Evolutionary conservation across 2,329 filamentous ascomycete species (phyloP).

Genomic region (Aspergillus terreus): DNA sequence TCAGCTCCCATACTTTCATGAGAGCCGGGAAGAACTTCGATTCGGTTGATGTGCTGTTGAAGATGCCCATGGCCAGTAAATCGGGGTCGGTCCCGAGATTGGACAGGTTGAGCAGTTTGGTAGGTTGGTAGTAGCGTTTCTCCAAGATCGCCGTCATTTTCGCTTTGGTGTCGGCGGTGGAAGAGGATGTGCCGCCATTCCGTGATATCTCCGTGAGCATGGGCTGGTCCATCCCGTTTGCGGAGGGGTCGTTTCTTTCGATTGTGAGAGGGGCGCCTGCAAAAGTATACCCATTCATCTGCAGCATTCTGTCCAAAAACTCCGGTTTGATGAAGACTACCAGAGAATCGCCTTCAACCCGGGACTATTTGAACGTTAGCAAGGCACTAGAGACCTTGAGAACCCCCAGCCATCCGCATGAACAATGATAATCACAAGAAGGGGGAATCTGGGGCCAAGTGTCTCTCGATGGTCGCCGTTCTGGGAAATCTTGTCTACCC

Average conservation of each 20-base stretch:
- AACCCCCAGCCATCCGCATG: slow-evolving; percentile 35
- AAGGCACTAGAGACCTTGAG: slow-evolving; percentile 50
- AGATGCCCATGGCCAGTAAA: slow-evolving; percentile 71
- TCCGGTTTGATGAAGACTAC: slow-evolving; percentile 64
- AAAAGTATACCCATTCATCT: slow-evolving; percentile 66
- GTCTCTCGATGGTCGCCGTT: slow-evolving; percentile 37
- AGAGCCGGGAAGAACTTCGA: slow-evolving; percentile 89
- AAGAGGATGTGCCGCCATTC: slow-evolving; percentile 38
- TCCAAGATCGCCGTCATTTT: slow-evolving; percentile 69
- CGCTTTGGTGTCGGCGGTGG: slow-evolving; percentile 58
- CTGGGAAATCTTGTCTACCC: slow-evolving; percentile 28
- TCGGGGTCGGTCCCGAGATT: slow-evolving; percentile 68
- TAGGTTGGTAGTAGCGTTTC: slow-evolving; percentile 66
- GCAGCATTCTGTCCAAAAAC: slow-evolving; percentile 61
- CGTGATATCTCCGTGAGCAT: slow-evolving; percentile 23
- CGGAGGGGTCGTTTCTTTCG: slow-evolving; percentile 44
- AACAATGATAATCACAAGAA: slow-evolving; percentile 25
- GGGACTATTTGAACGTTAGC: slow-evolving; percentile 69
- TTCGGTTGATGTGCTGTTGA: slow-evolving; percentile 65
- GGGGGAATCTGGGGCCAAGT: slow-evolving; percentile 13
- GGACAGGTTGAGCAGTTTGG: slow-evolving; percentile 81
- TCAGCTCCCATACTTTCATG: slow-evolving; percentile 77
- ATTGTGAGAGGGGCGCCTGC: slow-evolving; percentile 60
- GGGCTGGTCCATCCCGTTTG: slow-evolving; percentile 18
- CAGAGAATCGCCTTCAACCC: slow-evolving; percentile 64